These are phyloP conservation scores for Phyllosticta paracitricarpa DNA, from an alignment of 2,329 filamentous ascomycete species.

Conservation along the genomic window DNA sequence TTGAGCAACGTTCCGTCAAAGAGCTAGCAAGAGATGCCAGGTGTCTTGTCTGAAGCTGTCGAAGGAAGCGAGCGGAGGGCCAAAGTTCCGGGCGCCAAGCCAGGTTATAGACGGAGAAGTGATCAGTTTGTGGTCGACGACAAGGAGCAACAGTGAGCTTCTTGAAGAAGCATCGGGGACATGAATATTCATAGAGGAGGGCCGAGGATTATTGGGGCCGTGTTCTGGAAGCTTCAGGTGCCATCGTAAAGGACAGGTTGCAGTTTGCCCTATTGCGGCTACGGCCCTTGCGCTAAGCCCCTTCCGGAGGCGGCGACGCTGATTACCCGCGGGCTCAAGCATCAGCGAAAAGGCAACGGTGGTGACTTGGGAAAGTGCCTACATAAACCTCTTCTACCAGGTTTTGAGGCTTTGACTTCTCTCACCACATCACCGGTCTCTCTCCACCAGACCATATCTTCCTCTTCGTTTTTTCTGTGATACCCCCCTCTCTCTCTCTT, in stretches of 20 bases:
- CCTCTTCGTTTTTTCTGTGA: constrained; percentile 3
- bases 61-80: not conserved
- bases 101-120: too few species aligned
- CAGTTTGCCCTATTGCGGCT: constrained; percentile 9
- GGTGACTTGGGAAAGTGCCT: constrained; percentile 10
- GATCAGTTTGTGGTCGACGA: not conserved
- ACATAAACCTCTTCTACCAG: constrained; percentile 9
- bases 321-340: constrained; percentile 9
- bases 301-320: constrained; percentile 8
- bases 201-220: not conserved
- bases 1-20: not conserved
- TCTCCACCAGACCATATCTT: constrained; percentile 1
- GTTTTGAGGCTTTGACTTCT: not conserved
- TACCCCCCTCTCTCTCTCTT: not conserved
- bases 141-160: not conserved
- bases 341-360: constrained; percentile 11
- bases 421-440: not conserved
- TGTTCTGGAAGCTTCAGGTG: constrained; percentile 9
- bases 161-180: not conserved
- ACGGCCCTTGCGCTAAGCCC: constrained; percentile 5
- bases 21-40: not conserved
- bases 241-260: constrained; percentile 10
- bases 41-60: not conserved
- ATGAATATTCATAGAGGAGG: not conserved
- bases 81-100: not conserved